Evolutionary conservation across 345 rosid species (phyloP).

Genomic region (Euclidium syriacum): DNA sequence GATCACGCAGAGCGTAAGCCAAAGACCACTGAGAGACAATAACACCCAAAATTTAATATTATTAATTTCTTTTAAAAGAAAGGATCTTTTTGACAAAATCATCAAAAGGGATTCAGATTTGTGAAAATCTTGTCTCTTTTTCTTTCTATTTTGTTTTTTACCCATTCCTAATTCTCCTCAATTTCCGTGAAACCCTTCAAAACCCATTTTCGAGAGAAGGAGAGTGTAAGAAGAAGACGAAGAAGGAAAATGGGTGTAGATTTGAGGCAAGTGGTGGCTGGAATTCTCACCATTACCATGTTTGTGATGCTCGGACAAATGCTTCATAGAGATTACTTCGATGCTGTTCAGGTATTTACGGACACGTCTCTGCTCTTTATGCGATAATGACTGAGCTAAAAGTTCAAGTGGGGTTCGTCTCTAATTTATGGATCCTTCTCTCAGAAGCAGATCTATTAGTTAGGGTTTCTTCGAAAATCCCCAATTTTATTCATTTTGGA

Average conservation of each 20-base stretch:
- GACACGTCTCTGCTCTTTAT: background rate
- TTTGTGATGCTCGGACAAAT: conserved; percentile 87
- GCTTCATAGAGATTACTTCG: conserved; percentile 88
- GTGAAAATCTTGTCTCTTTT: conserved; percentile 16
- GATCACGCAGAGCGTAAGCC: background rate
- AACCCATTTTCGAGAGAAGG: background rate
- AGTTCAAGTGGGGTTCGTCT: background rate
- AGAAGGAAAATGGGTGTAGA: conserved; percentile 60
- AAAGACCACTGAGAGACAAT: conserved; percentile 6
- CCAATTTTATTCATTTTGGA: background rate
- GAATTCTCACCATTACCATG: conserved; percentile 74
- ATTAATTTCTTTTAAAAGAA: background rate
- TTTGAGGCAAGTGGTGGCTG: conserved; percentile 92
- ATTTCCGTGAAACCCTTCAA: conserved; percentile 22
- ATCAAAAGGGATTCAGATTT: conserved; percentile 24
- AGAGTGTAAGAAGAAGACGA: conserved; percentile 1
- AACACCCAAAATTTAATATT: background rate
- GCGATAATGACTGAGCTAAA: conserved; percentile 10
- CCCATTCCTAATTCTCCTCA: conserved; percentile 4
- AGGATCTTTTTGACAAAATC: conserved; percentile 23
- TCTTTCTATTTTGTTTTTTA: background rate
- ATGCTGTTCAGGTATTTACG: conserved; percentile 49
- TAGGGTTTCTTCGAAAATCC: background rate
- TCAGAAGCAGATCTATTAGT: conserved; percentile 9
- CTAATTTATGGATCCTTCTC: conserved; percentile 1